phyloP scores from a whole-genome alignment of 2,329 filamentous ascomycete genomes.

The Paramyrothecium roridum region DNA sequence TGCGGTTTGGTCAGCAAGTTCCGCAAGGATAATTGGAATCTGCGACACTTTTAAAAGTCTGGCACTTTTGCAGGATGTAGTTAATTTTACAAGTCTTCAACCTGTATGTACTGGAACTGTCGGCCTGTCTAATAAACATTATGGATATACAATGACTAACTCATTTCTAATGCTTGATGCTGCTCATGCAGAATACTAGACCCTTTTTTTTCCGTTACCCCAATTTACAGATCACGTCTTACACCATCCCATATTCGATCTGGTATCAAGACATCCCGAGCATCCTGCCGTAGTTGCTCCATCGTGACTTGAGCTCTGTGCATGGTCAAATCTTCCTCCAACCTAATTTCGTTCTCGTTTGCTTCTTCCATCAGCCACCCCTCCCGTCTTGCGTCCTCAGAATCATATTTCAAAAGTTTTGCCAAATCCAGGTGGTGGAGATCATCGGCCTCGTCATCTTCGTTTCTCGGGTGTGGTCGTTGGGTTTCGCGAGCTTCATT shows the following conservation, averaged over 20 bases:
- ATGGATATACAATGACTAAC: too few species aligned
- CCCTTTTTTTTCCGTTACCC: too few species aligned
- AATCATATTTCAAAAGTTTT: not conserved
- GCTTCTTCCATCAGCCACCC: not conserved
- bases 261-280: not conserved
- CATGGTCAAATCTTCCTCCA: not conserved
- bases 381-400: not conserved
- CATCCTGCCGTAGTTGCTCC: not conserved
- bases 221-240: too few species aligned
- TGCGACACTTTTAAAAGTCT: too few species aligned
- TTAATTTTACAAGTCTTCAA: too few species aligned
- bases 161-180: too few species aligned
- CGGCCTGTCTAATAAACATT: too few species aligned
- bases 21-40: too few species aligned
- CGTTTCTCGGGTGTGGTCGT: not conserved
- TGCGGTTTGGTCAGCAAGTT: too few species aligned
- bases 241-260: conserved; percentile 1
- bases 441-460: not conserved
- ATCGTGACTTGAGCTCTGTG: not conserved
- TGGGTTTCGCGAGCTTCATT: not conserved
- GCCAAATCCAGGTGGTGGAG: not conserved
- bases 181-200: too few species aligned
- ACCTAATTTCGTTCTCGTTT: not conserved
- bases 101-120: too few species aligned
- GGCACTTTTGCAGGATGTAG: too few species aligned